phyloP scores from a whole-genome alignment of 208 protist species.

The Acanthamoeba sp. region DNA sequence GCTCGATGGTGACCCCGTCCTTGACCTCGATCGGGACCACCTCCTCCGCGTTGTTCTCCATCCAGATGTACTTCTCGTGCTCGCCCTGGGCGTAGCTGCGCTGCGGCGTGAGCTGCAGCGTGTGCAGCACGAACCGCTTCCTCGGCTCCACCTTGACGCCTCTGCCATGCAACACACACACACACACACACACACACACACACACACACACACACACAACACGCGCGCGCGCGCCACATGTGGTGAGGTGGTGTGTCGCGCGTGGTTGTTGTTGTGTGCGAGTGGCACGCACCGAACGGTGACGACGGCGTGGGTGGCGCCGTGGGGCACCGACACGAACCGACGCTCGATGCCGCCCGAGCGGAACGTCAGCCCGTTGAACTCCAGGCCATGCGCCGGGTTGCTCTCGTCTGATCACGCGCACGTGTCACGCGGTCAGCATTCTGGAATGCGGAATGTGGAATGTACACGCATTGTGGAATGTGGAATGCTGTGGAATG shows the following conservation, averaged over 20 bases:
- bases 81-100: constrained; percentile 48
- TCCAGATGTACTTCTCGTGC: constrained; percentile 63
- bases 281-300: constrained; percentile 30
- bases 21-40: constrained; percentile 46
- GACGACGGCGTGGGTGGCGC: constrained; percentile 45
- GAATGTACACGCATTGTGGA: background rate
- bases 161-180: no score
- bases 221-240: background rate
- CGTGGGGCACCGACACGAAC: constrained; percentile 31
- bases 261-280: background rate
- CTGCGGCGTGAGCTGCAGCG: constrained; percentile 57
- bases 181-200: no score
- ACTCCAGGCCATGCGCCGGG: constrained; percentile 38
- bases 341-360: constrained; percentile 54
- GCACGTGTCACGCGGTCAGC: no score
- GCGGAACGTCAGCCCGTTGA: constrained; percentile 5
- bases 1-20: constrained; percentile 40
- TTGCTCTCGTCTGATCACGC: constrained; percentile 39
- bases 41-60: background rate
- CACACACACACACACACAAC: no score
- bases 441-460: no score
- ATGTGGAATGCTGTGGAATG: background rate
- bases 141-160: constrained; percentile 18
- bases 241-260: background rate
- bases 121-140: constrained; percentile 71